A percentile compares a stretch with the other conserved stretches of the same genome.
phyloP scores from a whole-genome alignment of 495 filamentous ascomycete species.

The Aspergillus olivimuriae region DNA sequence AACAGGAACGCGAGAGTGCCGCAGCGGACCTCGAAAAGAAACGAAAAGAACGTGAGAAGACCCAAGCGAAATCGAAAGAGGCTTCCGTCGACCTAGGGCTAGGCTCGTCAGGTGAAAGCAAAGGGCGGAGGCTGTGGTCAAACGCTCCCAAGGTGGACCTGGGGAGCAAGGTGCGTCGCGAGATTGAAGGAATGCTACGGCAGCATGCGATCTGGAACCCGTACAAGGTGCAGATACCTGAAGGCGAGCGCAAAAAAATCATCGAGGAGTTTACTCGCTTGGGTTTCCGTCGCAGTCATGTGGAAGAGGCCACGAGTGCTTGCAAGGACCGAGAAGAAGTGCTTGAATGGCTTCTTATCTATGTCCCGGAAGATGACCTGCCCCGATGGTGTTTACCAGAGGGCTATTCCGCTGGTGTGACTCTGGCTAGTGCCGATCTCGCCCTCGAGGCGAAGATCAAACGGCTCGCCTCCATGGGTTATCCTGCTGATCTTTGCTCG shows the following conservation, averaged over 20 bases:
- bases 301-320: conserved; percentile 78
- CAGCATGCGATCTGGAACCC: conserved; percentile 82
- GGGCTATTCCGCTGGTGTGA: conserved; percentile 80
- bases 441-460: conserved; percentile 73
- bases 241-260: conserved; percentile 49
- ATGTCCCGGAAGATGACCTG: conserved; percentile 94
- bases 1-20: conserved; percentile 70
- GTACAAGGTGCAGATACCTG: conserved; percentile 56
- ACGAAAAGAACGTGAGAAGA: conserved; percentile 51
- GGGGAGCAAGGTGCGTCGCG: conserved; percentile 66
- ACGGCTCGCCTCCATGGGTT: conserved; percentile 74
- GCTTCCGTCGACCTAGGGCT: conserved; percentile 38
- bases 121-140: conserved; percentile 64
- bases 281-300: conserved; percentile 81
- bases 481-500: conserved; percentile 74
- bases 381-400: conserved; percentile 87
- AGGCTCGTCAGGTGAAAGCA: conserved; percentile 24
- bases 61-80: conserved; percentile 56
- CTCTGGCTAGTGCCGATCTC: conserved; percentile 71
- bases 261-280: conserved; percentile 67
- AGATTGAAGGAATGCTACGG: conserved; percentile 73
- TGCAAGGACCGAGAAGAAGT: conserved; percentile 93
- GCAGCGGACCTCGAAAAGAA: conserved; percentile 68
- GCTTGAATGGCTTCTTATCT: conserved; percentile 87
- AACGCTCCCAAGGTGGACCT: conserved; percentile 86